phyloP scores from a whole-genome alignment of 1,139 yeast species.

The Blastobotrys ciferrii region DNA sequence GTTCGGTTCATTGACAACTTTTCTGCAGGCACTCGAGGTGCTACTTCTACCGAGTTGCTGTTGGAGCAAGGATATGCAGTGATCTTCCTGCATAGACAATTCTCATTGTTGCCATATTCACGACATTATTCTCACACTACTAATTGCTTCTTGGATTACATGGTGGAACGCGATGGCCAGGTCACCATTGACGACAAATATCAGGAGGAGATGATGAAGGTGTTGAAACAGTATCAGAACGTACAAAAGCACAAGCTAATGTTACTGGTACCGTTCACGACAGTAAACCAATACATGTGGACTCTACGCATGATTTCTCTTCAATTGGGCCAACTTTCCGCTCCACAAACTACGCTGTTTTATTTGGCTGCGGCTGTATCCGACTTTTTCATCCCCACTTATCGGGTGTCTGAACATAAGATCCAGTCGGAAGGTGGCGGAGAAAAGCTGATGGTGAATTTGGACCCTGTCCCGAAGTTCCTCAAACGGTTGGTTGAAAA shows the following conservation, averaged over 20 bases:
- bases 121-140: conserved; percentile 85
- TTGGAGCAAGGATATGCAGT: conserved; percentile 86
- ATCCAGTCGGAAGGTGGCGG: conserved; percentile 75
- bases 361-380: conserved; percentile 97
- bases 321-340: conserved; percentile 42
- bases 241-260: conserved; percentile 61
- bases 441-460: conserved; percentile 73
- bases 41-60: conserved; percentile 91
- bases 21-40: conserved; percentile 97
- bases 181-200: conserved; percentile 56
- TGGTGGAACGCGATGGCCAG: conserved; percentile 41
- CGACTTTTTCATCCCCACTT: conserved; percentile 87
- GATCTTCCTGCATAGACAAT: conserved; percentile 86
- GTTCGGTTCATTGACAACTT: conserved; percentile 95
- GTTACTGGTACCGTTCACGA: conserved; percentile 81
- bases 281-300: conserved; percentile 90
- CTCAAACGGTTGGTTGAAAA: conserved; percentile 80
- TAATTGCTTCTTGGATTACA: conserved; percentile 79
- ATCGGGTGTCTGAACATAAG: conserved; percentile 86
- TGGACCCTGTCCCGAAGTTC: conserved; percentile 96
- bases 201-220: conserved; percentile 60
- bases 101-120: conserved; percentile 85
- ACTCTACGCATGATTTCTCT: conserved; percentile 70
- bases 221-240: conserved; percentile 60
- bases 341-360: conserved; percentile 48